Conservation (phyloP, 2,329 filamentous ascomycete species). For the Fusarium longipes region DNA sequence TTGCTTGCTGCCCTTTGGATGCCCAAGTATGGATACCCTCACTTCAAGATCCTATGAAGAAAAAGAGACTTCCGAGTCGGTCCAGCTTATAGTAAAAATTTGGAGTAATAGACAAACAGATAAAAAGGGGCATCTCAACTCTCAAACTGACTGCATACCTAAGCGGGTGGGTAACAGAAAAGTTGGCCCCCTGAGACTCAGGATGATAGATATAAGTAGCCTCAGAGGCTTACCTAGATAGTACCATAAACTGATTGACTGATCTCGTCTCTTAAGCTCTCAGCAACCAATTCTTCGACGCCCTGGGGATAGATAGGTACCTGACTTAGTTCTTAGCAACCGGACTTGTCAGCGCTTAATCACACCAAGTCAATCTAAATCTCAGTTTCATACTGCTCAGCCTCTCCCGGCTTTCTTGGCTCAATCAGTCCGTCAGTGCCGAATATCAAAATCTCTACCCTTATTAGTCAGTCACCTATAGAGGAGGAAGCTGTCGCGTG, state of each 20-base stretch:
- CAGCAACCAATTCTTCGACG: no score
- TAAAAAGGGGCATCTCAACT: conserved; percentile 26
- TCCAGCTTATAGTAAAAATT: neutral
- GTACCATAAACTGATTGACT: no score
- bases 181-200: no score
- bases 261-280: no score
- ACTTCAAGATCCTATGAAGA: conserved; percentile 11
- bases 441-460: conserved; percentile 2
- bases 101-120: neutral
- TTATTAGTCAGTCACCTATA: conserved; percentile 12
- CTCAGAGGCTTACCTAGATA: no score
- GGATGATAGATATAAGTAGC: no score
- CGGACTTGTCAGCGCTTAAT: conserved; percentile 39
- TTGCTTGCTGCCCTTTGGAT: conserved; percentile 40
- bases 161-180: no score
- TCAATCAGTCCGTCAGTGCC: conserved; percentile 8
- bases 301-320: no score
- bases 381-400: conserved; percentile 37
- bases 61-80: conserved; percentile 9
- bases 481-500: conserved; percentile 30
- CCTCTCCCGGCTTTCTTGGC: conserved; percentile 33
- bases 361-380: conserved; percentile 4
- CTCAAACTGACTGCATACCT: conserved; percentile 13
- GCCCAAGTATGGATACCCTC: conserved; percentile 39
- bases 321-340: conserved; percentile 24